These are phyloP conservation scores for Juglanconis juglandina DNA, from an alignment of 2,329 filamentous ascomycete species.

Conservation along the genomic window DNA sequence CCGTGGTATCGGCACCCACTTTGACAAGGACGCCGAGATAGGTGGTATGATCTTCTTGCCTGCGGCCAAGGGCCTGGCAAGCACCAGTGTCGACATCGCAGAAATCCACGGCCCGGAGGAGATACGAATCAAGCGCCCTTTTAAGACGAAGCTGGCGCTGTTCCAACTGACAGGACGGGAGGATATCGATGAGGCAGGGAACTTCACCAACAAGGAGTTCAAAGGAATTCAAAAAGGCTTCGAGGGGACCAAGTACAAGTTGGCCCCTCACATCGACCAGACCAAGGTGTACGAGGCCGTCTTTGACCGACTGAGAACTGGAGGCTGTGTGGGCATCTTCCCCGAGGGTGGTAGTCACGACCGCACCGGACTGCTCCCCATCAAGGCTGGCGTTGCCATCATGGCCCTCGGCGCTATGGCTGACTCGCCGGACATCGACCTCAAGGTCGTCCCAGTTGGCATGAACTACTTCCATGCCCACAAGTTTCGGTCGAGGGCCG, in stretches of 20 bases:
- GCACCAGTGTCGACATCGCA: constrained; percentile 78
- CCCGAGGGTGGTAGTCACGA: constrained; percentile 96
- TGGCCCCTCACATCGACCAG: constrained; percentile 91
- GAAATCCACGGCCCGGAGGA: constrained; percentile 79
- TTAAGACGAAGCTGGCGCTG: constrained; percentile 72
- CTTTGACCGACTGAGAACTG: constrained; percentile 74
- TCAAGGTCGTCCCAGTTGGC: constrained; percentile 93
- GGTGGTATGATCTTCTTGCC: constrained; percentile 87
- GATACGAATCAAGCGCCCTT: constrained; percentile 80
- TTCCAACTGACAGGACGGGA: constrained; percentile 78
- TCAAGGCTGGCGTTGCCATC: constrained; percentile 95
- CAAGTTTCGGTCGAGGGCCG: constrained; percentile 94
- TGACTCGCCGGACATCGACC: constrained; percentile 77
- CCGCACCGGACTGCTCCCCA: constrained; percentile 80
- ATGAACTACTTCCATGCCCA: constrained; percentile 99
- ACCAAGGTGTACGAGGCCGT: constrained; percentile 91
- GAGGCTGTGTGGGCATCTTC: constrained; percentile 93
- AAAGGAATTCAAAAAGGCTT: constrained; percentile 60
- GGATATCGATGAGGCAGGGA: constrained; percentile 65
- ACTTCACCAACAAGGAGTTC: constrained; percentile 53
- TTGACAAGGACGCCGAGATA: constrained; percentile 70
- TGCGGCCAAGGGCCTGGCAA: constrained; percentile 70
- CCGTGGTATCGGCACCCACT: constrained; percentile 76
- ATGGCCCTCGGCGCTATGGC: constrained; percentile 93
- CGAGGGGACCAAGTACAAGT: constrained; percentile 76